Evolutionary conservation across 2,329 filamentous ascomycete species (phyloP), one percentile per base, ranked within the genome.

Genomic region (Ceratocystis cacaofunesta): DNA sequence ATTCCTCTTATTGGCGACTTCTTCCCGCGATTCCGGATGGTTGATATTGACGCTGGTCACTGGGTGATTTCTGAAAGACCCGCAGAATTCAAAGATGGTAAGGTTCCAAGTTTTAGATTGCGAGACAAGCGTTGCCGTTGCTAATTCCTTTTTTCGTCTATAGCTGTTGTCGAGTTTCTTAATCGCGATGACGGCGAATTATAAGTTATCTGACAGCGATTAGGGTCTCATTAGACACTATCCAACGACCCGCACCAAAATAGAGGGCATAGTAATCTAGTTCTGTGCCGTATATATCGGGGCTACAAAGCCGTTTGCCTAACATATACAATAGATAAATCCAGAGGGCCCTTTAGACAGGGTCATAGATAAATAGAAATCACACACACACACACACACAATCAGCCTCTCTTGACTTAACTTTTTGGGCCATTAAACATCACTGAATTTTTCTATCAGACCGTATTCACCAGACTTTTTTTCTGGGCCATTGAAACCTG

Each of bases 61-160:
- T 95, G 90, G 90, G 78, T 95, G 4, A 91, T 92, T 68, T 90
- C 88, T n/a, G 90, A 95, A 78, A 86, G 90, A 70, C 90, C 90
- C 0, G 85, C 90, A 72, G 85, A 80, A 8, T 95, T 95, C 69
- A 83, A 86, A 72, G 77, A 82, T 79, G 86, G 89, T 90, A 73
- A 63, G 65, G 73, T 81, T 73, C 57, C 30, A 19, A 41, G 1
- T 12, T 41, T 10, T 41, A 12, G 62, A 41, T 65, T 57, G 36
- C 12, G 6, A 28, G n/a, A 36, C 30, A 19, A 25, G 22, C 28
- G 12, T 19, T 12, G n/a, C 25, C 12, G 17, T 50, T 63, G 30
- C 65, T 66, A 55, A 66, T 46, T 55, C 32, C 12, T 30, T 25
- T 36, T 58, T 68, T n/a, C 22, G 10, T 30, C 19, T 36, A 55